Percentiles rank a stretch among this genome's conserved stretches.
Evolutionary conservation across 148 eudicot species (phyloP).

Genomic region (Polygonum aviculare): DNA sequence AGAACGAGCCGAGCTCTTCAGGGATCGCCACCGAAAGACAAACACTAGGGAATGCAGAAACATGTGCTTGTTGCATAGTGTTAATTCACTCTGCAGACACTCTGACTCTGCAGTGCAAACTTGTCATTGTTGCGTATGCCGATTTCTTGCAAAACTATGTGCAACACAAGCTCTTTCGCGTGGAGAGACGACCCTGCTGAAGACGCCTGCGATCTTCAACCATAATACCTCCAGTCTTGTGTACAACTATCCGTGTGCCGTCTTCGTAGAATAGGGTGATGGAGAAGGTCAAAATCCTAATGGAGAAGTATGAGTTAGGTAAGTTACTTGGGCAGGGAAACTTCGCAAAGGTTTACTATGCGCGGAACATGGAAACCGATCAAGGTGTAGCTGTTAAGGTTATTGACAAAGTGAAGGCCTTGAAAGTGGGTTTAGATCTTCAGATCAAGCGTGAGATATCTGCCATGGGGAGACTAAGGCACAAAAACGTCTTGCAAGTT

Average conservation of each 20-base stretch:
- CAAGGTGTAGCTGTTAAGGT: conserved; percentile 73
- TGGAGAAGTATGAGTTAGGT: conserved; percentile 67
- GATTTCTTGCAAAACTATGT: conserved; percentile 17
- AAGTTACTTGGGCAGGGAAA: conserved; percentile 66
- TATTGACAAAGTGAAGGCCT: conserved; percentile 61
- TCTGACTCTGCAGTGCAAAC: background rate
- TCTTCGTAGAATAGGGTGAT: conserved; percentile 17
- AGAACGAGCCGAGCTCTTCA: background rate
- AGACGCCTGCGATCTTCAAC: conserved; percentile 30
- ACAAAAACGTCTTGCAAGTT: conserved; percentile 48
- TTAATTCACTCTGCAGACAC: conserved; percentile 23
- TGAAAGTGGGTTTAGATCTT: conserved; percentile 46
- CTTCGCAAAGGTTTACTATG: conserved; percentile 79
- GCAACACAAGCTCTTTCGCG: conserved; percentile 20
- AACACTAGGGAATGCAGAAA: conserved; percentile 18
- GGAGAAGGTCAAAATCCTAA: conserved; percentile 47
- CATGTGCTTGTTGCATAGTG: conserved; percentile 43
- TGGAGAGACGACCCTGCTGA: conserved; percentile 39
- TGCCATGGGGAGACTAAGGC: conserved; percentile 58
- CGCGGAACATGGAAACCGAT: conserved; percentile 43
- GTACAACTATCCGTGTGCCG: background rate
- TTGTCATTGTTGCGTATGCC: conserved; percentile 1
- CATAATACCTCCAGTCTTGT: conserved; percentile 15
- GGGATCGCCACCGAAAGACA: conserved; percentile 13
- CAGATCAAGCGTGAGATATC: conserved; percentile 88